Evolutionary conservation across 2,329 filamentous ascomycete species (phyloP), one percentile per base, ranked within the genome.

Genomic region (Amylocarpus encephaloides): DNA sequence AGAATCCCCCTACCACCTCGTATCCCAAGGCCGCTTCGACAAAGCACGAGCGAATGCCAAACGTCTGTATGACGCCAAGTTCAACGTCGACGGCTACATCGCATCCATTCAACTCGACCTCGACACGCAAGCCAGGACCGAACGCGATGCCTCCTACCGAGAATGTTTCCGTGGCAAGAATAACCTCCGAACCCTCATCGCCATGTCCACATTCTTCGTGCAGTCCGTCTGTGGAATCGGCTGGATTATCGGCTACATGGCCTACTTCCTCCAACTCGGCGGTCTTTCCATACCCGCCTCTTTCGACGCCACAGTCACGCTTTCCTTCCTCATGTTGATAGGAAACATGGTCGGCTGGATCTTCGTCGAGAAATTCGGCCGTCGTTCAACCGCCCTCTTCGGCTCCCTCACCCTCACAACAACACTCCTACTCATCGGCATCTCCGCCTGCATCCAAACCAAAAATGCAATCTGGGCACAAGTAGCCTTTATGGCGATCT

Each of bases 1-100:
- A 1, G 73, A 75, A 52, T 74, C 71, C 0, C 73, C 73, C 0
- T 75, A 72, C 69, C 73, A 70, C 68, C 64, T 75, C 16, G 69
- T 75, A 12, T 44, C 51, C 1, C 46, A 51, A 42, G 57, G 55
- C 5, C 35, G 46, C 33, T 38, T 54, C 4, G 49, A 49, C 10
- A 54, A 58, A 30, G 57, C 57, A 15, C 51, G 34, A 33, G 39
- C 35, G 13, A 58, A 56, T 43, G 45, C 46, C 3, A 32, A 39
- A 26, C 44, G 48, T 29, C 38, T 59, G 6, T 48, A 55, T 22
- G 35, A 39, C 26, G n/a, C 12, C 11, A 19, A 7, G 16, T 48
- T 48, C 29, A 30, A 48, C 35, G 36, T 42, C 7, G 39, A 35
- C 15, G 46, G 38, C 11, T 48, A 48, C 36, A 29, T 48, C 26